phyloP scores from a whole-genome alignment of 2,329 filamentous ascomycete species.

The Aureobasidium vineae region DNA sequence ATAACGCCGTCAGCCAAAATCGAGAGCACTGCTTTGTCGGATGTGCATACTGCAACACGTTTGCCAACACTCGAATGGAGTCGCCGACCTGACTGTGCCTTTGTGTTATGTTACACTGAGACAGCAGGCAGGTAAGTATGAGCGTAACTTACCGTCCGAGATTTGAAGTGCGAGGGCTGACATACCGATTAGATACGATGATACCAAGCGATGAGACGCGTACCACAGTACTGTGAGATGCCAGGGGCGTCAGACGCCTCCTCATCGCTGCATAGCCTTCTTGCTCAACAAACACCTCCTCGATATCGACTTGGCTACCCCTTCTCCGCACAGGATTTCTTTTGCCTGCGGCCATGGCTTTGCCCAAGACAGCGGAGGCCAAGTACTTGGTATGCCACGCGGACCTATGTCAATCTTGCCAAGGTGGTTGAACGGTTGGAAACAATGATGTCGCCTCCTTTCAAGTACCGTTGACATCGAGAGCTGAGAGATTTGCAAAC shows the following conservation, averaged over 20 bases:
- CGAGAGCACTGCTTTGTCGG: neutral
- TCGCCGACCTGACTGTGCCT: neutral
- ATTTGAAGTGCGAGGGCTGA: neutral
- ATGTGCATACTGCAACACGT: neutral
- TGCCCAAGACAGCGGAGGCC: neutral
- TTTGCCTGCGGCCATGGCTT: no score
- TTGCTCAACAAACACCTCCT: neutral
- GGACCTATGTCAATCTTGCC: no score
- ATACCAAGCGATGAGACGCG: slow-evolving; percentile 1
- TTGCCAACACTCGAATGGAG: neutral
- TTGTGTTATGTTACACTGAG: neutral
- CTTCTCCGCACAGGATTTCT: neutral
- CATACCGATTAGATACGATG: neutral
- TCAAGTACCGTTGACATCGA: neutral
- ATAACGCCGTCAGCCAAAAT: no score
- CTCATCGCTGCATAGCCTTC: neutral
- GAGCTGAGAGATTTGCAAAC: neutral
- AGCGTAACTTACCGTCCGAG: neutral
- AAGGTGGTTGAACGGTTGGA: no score
- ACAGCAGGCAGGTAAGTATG: neutral
- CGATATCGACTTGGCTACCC: neutral
- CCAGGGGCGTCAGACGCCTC: neutral
- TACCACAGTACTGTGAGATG: neutral
- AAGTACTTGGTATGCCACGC: neutral
- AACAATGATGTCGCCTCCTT: neutral